These are phyloP conservation scores for Zymoseptoria brevis DNA, from an alignment of 2,329 filamentous ascomycete species.

Conservation along the genomic window DNA sequence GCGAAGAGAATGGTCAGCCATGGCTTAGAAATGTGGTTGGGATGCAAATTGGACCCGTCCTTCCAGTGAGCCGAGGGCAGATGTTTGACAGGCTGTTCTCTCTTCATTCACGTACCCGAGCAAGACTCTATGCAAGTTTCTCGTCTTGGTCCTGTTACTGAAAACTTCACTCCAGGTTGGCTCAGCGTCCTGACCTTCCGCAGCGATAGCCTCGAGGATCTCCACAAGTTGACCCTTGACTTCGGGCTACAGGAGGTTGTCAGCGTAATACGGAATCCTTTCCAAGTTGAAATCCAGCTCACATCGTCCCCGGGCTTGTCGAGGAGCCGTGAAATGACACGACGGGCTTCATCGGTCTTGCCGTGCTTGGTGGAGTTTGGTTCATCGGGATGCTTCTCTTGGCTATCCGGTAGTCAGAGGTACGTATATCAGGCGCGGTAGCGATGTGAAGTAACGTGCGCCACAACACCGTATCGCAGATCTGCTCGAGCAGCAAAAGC, in stretches of 20 bases:
- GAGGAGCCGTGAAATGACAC: slow-evolving; percentile 26
- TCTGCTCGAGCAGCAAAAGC: too few relatives aligned
- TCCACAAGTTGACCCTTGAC: slow-evolving; percentile 32
- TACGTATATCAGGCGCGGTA: too few relatives aligned
- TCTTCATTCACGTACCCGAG: slow-evolving; percentile 15
- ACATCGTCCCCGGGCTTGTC: slow-evolving; percentile 22
- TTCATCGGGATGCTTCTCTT: too few relatives aligned
- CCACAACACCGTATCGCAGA: too few relatives aligned
- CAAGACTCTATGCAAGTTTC: slow-evolving; percentile 30
- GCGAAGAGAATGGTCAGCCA: too few relatives aligned
- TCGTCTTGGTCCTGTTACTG: slow-evolving; percentile 29
- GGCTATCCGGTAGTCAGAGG: too few relatives aligned
- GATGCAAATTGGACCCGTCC: too few relatives aligned
- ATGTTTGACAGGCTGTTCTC: too few relatives aligned
- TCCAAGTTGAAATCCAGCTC: not conserved
- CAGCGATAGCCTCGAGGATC: slow-evolving; percentile 28
- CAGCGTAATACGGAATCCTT: not conserved
- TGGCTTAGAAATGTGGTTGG: too few relatives aligned
- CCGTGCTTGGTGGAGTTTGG: slow-evolving; percentile 14
- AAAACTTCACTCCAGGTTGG: slow-evolving; percentile 32
- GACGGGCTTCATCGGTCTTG: slow-evolving; percentile 20
- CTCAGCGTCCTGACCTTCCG: slow-evolving; percentile 26
- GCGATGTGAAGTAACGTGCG: too few relatives aligned
- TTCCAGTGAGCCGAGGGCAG: too few relatives aligned
- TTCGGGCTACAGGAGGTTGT: slow-evolving; percentile 17